Base-by-base conservation (phyloP, 345 rosid species). In the Eucalyptus curtisii region DNA sequence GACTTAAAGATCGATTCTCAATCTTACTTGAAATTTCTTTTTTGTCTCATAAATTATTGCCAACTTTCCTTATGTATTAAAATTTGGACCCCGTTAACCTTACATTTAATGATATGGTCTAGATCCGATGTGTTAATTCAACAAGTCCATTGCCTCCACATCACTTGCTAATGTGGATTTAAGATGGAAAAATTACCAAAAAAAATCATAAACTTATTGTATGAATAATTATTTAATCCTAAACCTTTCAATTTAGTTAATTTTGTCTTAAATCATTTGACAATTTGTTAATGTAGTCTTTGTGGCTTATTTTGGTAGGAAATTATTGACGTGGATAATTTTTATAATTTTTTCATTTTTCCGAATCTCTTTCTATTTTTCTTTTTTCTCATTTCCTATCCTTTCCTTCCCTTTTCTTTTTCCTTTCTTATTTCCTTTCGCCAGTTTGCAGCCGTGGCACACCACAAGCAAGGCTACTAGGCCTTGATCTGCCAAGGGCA, bases 401-500 rank as follows among this genome's bases (percentile, higher is more conserved):
- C 4, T 3, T 22, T 53, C 9, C 12, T 2, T 55, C 22, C 10
- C 12, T 22, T 53, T 53, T 8, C 20, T 0, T 53, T 52, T 53
- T 50, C 7, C 3, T 22, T 55, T 55, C 2, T 55, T 55, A 55
- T 55, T 55, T 55, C 59, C 27, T 55, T 55, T 24, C 59, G 1
- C 27, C 59, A 22, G 1, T 55, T 55, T 0, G 3, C 12, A 55
- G 1, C 59, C 27, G 2, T 1, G 1, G 1, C 27, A 24, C 27
- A 55, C 27, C 27, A 55, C 59, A 55, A 22, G 27, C 27, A 1
- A 55, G 27, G 22, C 55, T 52, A 1, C 55, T 4, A 3, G 2
- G 55, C 55, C 55, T 52, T 1, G 55, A 52, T 17, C 2, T 52
- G 4, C 55, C 2, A 50, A 50, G 22, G 55, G 22, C 55, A 52